Percentiles rank a stretch among this genome's conserved stretches.
phyloP scores from a whole-genome alignment of 1,284 basidiomycete species.

The Cerioporus squamosus region DNA sequence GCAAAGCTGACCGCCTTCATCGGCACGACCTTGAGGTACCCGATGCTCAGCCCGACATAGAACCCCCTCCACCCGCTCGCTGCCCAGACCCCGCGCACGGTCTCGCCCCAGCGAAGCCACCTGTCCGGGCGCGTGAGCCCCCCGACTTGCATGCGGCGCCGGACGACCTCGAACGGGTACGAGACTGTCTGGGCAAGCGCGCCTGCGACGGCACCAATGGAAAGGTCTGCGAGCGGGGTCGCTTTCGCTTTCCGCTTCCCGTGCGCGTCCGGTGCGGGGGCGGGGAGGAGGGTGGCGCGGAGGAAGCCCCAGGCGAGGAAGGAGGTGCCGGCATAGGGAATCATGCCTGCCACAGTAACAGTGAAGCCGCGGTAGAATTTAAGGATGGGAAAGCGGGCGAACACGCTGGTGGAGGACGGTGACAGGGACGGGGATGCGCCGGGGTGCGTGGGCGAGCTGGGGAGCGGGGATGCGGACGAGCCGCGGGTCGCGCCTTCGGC shows the following conservation, averaged over 20 bases:
- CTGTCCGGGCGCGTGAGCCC: slow-evolving; percentile 79
- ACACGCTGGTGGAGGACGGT: slow-evolving; percentile 32
- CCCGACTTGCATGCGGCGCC: slow-evolving; percentile 96
- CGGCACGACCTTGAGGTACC: slow-evolving; percentile 95
- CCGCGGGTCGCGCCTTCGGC: slow-evolving; percentile 69
- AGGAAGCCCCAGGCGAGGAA: slow-evolving; percentile 93
- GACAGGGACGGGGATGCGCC: too few species aligned
- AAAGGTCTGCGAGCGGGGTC: slow-evolving; percentile 61
- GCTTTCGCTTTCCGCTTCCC: slow-evolving; percentile 37
- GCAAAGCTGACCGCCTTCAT: slow-evolving; percentile 90
- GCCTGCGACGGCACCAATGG: slow-evolving; percentile 91
- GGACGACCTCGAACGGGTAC: slow-evolving; percentile 96
- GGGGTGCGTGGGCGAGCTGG: too few species aligned
- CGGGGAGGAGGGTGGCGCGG: slow-evolving; percentile 69
- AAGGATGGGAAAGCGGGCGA: slow-evolving; percentile 69
- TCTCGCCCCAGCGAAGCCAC: slow-evolving; percentile 84
- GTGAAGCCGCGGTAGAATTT: slow-evolving; percentile 98
- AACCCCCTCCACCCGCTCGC: slow-evolving; percentile 86
- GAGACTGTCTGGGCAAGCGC: slow-evolving; percentile 89
- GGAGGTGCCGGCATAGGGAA: slow-evolving; percentile 97
- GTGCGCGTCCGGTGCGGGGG: slow-evolving; percentile 25
- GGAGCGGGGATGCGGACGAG: slow-evolving; percentile 21
- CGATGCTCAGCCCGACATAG: slow-evolving; percentile 92
- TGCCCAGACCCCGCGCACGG: slow-evolving; percentile 70
- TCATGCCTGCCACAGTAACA: slow-evolving; percentile 88